Conservation (phyloP, 805 yeast genomes). For the Saccharomycodes ludwigii region DNA sequence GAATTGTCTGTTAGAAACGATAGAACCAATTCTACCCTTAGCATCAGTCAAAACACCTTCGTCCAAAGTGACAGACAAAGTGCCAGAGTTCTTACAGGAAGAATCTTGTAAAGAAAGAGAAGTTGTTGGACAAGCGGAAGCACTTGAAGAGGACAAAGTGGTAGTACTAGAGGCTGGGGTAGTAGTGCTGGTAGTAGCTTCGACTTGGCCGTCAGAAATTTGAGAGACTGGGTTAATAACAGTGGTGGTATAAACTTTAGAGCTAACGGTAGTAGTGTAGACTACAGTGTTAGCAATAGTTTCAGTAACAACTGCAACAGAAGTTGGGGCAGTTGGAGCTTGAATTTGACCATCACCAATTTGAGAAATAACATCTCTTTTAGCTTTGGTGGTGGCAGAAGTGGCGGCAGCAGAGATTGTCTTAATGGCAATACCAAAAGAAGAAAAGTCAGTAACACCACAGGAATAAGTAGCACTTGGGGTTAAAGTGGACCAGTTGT, state of each 20-base stretch:
- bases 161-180: conserved; percentile 16
- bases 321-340: too few species aligned
- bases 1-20: conserved; percentile 53
- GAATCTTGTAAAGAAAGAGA: conserved; percentile 19
- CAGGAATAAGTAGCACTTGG: conserved; percentile 28
- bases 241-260: conserved; percentile 15
- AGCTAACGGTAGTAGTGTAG: conserved; percentile 19
- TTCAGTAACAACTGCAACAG: conserved; percentile 15
- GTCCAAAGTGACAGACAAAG: conserved; percentile 35
- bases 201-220: conserved; percentile 25
- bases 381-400: conserved; percentile 9
- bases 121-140: conserved; percentile 17
- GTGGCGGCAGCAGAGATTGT: conserved; percentile 7
- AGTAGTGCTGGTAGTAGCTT: conserved; percentile 33
- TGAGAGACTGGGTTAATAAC: conserved; percentile 16
- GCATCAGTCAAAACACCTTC: conserved; percentile 34
- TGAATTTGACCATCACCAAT: conserved; percentile 13
- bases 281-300: conserved; percentile 16
- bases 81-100: conserved; percentile 26
- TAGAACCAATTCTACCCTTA: conserved; percentile 45
- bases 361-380: conserved; percentile 17
- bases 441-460: conserved; percentile 31
- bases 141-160: conserved; percentile 11
- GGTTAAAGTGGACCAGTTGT: conserved; percentile 14
- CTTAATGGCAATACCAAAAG: conserved; percentile 25